Evolutionary conservation across 176 grass and related monocot species (phyloP).

Genomic region (Cenchrus purpureus): DNA sequence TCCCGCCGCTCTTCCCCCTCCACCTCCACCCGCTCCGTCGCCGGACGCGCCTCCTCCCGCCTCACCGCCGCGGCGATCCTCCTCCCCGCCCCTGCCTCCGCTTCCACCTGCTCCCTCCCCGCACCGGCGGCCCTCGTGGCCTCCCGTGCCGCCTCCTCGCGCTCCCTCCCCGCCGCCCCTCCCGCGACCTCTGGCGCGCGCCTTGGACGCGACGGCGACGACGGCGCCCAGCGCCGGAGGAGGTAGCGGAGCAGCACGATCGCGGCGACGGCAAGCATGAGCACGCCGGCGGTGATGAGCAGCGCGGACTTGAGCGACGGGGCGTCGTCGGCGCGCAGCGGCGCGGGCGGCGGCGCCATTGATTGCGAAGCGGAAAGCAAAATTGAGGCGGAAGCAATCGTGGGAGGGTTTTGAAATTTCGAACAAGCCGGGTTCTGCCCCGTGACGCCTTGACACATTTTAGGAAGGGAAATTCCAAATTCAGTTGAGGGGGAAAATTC

Average conservation of each 20-base stretch:
- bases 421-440: background rate
- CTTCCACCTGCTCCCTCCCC: background rate
- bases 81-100: background rate
- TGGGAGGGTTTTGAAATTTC: background rate
- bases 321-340: background rate
- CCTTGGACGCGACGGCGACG: conserved; percentile 11
- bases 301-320: conserved; percentile 60
- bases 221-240: conserved; percentile 46
- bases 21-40: background rate
- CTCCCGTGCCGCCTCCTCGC: background rate
- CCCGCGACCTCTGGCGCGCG: conserved; percentile 1
- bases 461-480: background rate
- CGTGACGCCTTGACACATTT: background rate
- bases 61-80: background rate
- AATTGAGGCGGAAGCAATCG: background rate
- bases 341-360: conserved; percentile 32
- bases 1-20: conserved; percentile 13
- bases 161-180: background rate
- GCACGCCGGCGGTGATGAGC: conserved; percentile 46
- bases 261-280: background rate
- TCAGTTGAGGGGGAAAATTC: background rate
- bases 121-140: background rate
- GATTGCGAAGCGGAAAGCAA: background rate
- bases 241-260: conserved; percentile 72
- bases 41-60: background rate